Evolutionary conservation across 2,329 filamentous ascomycete species (phyloP).

Genomic region (Aspergillus clavatus): DNA sequence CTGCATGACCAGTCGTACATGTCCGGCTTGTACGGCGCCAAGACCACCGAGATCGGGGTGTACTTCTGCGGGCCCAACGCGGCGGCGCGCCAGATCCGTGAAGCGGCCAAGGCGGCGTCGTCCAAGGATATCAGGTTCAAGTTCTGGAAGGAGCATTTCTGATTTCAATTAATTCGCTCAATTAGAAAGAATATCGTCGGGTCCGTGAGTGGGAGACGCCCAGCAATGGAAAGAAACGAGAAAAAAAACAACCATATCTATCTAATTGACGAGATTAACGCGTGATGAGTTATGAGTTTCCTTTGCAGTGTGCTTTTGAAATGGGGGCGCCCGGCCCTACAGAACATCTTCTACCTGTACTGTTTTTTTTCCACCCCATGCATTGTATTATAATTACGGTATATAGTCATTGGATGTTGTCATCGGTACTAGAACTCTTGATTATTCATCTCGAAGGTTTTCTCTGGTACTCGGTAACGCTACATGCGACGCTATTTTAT

Average conservation of each 20-base stretch:
- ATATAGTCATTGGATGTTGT: slow-evolving; percentile 3
- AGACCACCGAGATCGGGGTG: slow-evolving; percentile 83
- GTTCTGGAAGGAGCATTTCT: slow-evolving; percentile 95
- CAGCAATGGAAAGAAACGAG: too few species aligned
- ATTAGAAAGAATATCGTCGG: background rate
- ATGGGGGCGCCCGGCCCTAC: too few species aligned
- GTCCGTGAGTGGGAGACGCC: background rate
- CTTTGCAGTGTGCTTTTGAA: too few species aligned
- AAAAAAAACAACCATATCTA: background rate
- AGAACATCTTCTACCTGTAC: slow-evolving; percentile 3
- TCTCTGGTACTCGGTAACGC: background rate
- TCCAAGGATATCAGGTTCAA: slow-evolving; percentile 81
- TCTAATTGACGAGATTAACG: background rate
- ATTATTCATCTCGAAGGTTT: too few species aligned
- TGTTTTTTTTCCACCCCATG: too few species aligned
- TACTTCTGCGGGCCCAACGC: slow-evolving; percentile 93
- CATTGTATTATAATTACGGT: slow-evolving; percentile 18
- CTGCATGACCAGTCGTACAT: slow-evolving; percentile 83
- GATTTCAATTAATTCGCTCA: slow-evolving; percentile 9
- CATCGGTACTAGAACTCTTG: too few species aligned
- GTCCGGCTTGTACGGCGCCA: slow-evolving; percentile 68
- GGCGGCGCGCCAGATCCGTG: slow-evolving; percentile 75
- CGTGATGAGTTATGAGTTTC: slow-evolving; percentile 22
- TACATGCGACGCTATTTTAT: too few species aligned
- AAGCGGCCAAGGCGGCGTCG: slow-evolving; percentile 68